phyloP scores from a whole-genome alignment of 1,284 basidiomycete species.

The Cryptococcus floricola region DNA sequence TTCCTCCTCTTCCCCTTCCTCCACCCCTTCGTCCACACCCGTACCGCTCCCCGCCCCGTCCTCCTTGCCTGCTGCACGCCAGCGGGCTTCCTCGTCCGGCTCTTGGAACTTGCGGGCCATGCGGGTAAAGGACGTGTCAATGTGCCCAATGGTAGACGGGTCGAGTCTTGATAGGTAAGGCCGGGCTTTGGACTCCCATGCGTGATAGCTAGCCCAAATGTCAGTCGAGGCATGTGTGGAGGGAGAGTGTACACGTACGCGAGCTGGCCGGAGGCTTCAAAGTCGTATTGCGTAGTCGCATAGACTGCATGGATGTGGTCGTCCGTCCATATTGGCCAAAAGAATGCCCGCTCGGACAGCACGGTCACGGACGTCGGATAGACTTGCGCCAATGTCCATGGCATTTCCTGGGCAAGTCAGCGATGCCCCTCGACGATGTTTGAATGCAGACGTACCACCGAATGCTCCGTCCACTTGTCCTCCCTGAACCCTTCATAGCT shows the following conservation, averaged over 20 bases:
- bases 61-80: constrained; percentile 10
- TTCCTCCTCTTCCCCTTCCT: constrained; percentile 13
- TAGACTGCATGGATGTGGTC: constrained; percentile 37
- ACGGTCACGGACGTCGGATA: constrained; percentile 48
- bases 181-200: constrained; percentile 42
- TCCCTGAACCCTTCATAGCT: constrained; percentile 46
- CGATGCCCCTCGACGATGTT: not conserved
- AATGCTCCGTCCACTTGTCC: constrained; percentile 44
- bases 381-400: constrained; percentile 42
- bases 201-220: constrained; percentile 29
- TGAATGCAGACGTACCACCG: constrained; percentile 29
- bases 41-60: constrained; percentile 14
- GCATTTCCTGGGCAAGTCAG: constrained; percentile 28
- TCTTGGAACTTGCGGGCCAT: constrained; percentile 34
- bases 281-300: constrained; percentile 34
- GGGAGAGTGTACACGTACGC: constrained; percentile 15
- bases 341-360: constrained; percentile 49
- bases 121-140: constrained; percentile 35
- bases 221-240: not conserved
- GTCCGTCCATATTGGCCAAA: constrained; percentile 50
- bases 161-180: constrained; percentile 28
- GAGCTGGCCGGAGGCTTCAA: constrained; percentile 35
- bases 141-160: constrained; percentile 23
- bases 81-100: constrained; percentile 25
- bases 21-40: constrained; percentile 9